Percentiles rank a stretch among this genome's conserved stretches.
Conservation (phyloP, 345 rosid genomes). For the Eucalyptus urophylla region DNA sequence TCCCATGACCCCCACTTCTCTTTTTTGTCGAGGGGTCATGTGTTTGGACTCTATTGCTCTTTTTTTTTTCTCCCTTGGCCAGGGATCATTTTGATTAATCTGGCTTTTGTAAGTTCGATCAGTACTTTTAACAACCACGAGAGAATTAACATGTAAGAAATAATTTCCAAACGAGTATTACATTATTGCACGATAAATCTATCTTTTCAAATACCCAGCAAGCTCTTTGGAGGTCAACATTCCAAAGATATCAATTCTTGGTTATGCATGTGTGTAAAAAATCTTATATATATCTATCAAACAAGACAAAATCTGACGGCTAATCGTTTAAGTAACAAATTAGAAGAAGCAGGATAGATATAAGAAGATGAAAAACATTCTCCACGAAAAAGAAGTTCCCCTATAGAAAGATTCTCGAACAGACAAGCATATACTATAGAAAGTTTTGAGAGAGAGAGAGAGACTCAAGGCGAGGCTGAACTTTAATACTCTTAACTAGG, state of each 20-base stretch:
- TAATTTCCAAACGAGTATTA: background rate
- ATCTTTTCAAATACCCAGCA: background rate
- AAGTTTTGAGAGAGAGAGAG: background rate
- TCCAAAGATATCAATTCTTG: background rate
- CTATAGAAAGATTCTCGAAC: too few relatives aligned
- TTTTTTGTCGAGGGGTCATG: background rate
- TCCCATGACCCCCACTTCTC: too few relatives aligned
- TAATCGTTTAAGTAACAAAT: too few relatives aligned
- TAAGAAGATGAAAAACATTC: background rate
- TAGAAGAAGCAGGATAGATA: background rate
- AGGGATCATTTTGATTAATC: background rate
- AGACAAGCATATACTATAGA: background rate
- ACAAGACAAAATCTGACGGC: background rate
- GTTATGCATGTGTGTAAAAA: background rate
- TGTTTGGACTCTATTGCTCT: background rate
- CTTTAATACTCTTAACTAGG: too few relatives aligned
- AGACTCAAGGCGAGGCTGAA: too few relatives aligned
- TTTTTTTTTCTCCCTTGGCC: background rate
- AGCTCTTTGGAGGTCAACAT: background rate
- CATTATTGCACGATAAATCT: background rate
- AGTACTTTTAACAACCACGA: too few relatives aligned
- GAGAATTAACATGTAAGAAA: background rate
- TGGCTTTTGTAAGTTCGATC: background rate
- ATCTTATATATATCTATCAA: too few relatives aligned
- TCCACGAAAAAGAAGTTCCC: background rate